These are phyloP conservation scores for Trichosporon asahii DNA, from an alignment of 1,284 basidiomycete genomes.

Conservation along the genomic window DNA sequence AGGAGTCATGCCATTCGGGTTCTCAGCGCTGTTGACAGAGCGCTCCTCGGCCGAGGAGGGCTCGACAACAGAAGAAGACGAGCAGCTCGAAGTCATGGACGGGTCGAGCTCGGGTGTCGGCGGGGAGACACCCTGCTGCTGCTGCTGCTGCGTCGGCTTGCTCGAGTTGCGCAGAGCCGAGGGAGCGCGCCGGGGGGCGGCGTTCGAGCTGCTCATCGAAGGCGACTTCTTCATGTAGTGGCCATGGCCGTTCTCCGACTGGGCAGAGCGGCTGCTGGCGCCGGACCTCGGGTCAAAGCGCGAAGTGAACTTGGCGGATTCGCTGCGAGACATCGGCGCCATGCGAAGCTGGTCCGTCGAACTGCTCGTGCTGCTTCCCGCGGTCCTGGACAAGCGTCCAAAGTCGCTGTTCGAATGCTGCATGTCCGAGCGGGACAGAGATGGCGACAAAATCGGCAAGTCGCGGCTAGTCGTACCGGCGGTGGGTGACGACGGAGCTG, in stretches of 20 bases:
- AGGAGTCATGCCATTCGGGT: background rate
- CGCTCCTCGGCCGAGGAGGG: conserved; percentile 17
- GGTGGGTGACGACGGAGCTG: conserved; percentile 6
- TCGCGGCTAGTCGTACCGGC: background rate
- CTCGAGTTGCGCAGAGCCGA: conserved; percentile 18
- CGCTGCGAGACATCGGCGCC: background rate
- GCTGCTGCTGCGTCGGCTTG: background rate
- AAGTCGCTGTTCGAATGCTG: background rate
- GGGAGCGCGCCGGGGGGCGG: conserved; percentile 6
- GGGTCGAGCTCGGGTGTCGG: conserved; percentile 38
- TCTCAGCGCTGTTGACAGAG: conserved; percentile 4
- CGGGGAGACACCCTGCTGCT: conserved; percentile 18
- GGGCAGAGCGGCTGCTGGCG: background rate
- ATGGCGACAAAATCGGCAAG: background rate
- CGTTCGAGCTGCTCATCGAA: background rate
- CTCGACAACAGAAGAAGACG: conserved; percentile 22
- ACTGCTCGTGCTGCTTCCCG: background rate
- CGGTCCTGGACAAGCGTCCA: background rate
- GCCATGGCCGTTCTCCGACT: background rate
- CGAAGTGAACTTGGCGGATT: background rate
- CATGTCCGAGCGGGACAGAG: background rate
- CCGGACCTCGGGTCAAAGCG: background rate
- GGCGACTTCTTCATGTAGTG: background rate
- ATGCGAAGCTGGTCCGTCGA: background rate
- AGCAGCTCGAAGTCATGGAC: conserved; percentile 24